Evolutionary conservation across 169 alveolate genomes (phyloP).

Genomic region (Cryptosporidium tyzzeri): DNA sequence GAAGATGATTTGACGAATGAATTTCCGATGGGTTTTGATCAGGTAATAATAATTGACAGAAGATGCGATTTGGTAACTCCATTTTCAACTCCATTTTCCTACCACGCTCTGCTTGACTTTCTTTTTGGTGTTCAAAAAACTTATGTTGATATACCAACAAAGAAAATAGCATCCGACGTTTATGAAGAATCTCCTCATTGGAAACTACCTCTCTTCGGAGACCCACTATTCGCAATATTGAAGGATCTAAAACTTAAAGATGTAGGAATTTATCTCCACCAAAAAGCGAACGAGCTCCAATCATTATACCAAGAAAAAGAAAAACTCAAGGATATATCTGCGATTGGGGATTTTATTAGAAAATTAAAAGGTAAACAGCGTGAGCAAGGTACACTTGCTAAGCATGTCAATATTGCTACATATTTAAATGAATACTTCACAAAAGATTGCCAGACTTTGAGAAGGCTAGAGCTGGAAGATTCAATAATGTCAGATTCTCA

Average conservation of each 20-base stretch:
- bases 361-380: constrained; percentile 87
- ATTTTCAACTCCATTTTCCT: constrained; percentile 85
- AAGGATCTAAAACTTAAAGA: constrained; percentile 85
- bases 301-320: constrained; percentile 87
- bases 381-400: constrained; percentile 89
- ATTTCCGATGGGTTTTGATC: constrained; percentile 44
- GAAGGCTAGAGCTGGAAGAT: constrained; percentile 86
- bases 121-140: constrained; percentile 81
- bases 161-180: constrained; percentile 37
- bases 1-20: not conserved
- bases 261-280: constrained; percentile 86
- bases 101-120: constrained; percentile 85
- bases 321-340: constrained; percentile 84
- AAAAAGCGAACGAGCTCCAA: constrained; percentile 88
- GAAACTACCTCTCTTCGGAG: constrained; percentile 74
- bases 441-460: constrained; percentile 81
- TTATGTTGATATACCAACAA: constrained; percentile 82
- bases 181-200: constrained; percentile 30
- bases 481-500: constrained; percentile 75
- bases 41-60: constrained; percentile 82
- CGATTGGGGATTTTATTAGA: constrained; percentile 87
- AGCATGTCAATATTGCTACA: constrained; percentile 89
- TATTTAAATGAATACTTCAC: constrained; percentile 81
- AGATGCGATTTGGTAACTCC: constrained; percentile 85
- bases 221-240: constrained; percentile 82